Percentiles rank a stretch among this genome's conserved stretches.
Conservation (phyloP, 441 rosid genomes). For the Pelargonium australe region DNA sequence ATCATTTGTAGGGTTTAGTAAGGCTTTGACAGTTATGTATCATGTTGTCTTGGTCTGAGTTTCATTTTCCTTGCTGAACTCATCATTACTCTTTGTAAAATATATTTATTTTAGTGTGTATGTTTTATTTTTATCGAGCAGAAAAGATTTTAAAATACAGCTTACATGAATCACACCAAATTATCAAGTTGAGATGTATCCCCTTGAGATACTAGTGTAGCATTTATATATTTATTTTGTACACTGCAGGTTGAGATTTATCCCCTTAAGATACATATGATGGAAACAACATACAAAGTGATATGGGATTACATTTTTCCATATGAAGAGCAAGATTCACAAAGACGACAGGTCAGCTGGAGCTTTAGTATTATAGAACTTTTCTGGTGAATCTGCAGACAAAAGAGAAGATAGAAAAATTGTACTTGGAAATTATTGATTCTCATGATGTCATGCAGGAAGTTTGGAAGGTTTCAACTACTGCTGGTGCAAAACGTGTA, state of each 20-base stretch:
- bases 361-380: conserved; percentile 1
- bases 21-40: neutral
- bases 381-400: neutral
- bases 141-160: neutral
- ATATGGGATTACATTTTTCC: conserved; percentile 12
- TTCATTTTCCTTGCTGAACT: neutral
- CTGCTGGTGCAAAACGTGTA: conserved; percentile 77
- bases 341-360: conserved; percentile 9
- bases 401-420: neutral
- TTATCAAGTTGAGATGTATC: neutral
- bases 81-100: conserved; percentile 4
- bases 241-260: conserved; percentile 4
- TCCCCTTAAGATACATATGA: conserved; percentile 12
- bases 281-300: conserved; percentile 6
- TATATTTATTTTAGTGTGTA: neutral
- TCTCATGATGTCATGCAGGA: conserved; percentile 42
- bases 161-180: neutral
- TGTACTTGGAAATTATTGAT: conserved; percentile 16
- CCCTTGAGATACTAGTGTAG: too few species aligned
- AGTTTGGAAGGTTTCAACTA: conserved; percentile 94
- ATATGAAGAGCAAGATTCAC: conserved; percentile 13
- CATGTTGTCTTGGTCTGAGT: neutral
- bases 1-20: neutral
- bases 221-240: neutral
- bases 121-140: neutral